Evolutionary conservation across 306 rosid genomes (phyloP), one percentile per base, ranked within the genome.

Genomic region (Trifolium pratense): DNA sequence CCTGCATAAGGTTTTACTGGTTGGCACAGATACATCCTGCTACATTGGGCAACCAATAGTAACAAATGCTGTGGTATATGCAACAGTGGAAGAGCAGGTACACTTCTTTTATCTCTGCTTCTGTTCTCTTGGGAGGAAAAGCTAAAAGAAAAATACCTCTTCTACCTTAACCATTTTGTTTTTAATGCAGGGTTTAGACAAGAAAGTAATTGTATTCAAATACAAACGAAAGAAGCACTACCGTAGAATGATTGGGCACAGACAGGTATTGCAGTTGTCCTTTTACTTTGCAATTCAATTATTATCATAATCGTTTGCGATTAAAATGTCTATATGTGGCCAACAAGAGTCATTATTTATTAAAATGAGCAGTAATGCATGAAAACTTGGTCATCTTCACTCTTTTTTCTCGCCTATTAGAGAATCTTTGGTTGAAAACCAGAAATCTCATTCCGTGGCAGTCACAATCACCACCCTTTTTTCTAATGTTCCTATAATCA

Each of bases 1-100:
- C 66, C 86, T 95, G 62, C 89, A 86, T 80, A 95, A 86, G 80
- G 99, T 95, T 59, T 88, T 95, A 77, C 93, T 95, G 5, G 96
- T 95, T 76, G 97, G 99, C 78, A 90, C 99, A 7, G 92, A 82
- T 84, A 84, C 84, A 60, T 70, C 76, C 39, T 83, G 93, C 71
- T 91, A 90, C 83, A 90, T 95, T 70, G 99, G 99, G 70, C 86
- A 83, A 63, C 99, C 99, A 46, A 77, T 95, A 32, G 99, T 95
- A 81, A 91, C 99, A 74, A 88, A 95, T 82, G 97, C 99, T 34
- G 96, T 92, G 21, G 92, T 95, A 23, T 90, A 95, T 76, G 99
- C 99, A 8, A 85, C 92, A 1, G 97, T 95, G n/a, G 99, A 95
- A 83, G 99, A 95, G 59, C 97, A 91, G 82, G 99, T 88, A 86